Evolutionary conservation across 116 monocot genomes (phyloP).

Genomic region (Trichopus zeylanicus): DNA sequence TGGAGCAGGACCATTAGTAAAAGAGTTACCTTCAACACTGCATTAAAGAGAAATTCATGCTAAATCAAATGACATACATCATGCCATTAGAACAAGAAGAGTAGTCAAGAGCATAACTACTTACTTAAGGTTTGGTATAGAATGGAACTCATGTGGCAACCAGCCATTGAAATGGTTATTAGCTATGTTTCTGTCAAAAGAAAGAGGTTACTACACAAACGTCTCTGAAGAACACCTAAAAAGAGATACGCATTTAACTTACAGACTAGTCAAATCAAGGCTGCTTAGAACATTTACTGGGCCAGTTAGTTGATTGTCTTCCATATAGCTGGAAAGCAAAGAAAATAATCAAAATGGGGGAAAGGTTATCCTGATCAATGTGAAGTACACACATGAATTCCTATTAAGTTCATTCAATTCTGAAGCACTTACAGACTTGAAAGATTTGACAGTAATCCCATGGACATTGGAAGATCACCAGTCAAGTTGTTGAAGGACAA

Average conservation of each 20-base stretch:
- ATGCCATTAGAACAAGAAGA: neutral
- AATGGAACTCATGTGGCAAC: slow-evolving; percentile 62
- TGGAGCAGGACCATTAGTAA: slow-evolving; percentile 67
- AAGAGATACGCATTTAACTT: slow-evolving; percentile 18
- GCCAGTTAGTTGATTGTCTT: slow-evolving; percentile 78
- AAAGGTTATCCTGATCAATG: neutral
- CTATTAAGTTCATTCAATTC: neutral
- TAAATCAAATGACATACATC: neutral
- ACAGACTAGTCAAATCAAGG: slow-evolving; percentile 57
- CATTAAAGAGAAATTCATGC: neutral
- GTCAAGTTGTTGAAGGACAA: slow-evolving; percentile 75
- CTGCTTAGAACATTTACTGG: slow-evolving; percentile 48
- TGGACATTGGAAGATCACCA: slow-evolving; percentile 71
- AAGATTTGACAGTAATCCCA: slow-evolving; percentile 64
- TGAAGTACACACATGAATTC: neutral
- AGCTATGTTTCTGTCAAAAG: slow-evolving; percentile 60
- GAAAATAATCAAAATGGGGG: neutral
- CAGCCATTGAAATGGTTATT: slow-evolving; percentile 82
- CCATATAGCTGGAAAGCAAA: slow-evolving; percentile 50
- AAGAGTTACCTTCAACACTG: slow-evolving; percentile 75
- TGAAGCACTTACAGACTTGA: slow-evolving; percentile 65
- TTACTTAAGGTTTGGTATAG: slow-evolving; percentile 68
- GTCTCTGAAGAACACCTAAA: neutral
- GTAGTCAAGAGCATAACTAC: slow-evolving; percentile 3
- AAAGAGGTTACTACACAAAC: neutral